Evolutionary conservation across 2,329 filamentous ascomycete species (phyloP), one percentile per base, ranked within the genome.

Genomic region (Penicillium sp.): DNA sequence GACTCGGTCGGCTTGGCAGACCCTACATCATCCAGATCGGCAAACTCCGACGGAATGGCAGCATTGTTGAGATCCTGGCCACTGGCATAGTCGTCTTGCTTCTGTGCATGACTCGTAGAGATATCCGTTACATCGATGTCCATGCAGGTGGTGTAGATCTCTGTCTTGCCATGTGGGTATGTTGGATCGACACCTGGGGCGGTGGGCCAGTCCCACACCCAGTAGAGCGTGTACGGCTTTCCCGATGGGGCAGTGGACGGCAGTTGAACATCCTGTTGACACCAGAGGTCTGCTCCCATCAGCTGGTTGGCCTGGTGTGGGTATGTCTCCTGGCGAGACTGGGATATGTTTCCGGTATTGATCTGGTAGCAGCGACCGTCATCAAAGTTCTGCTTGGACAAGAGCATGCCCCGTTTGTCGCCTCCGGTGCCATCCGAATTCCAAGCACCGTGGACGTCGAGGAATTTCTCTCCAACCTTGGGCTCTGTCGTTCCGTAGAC

Each of bases 131-230:
- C 63, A 45, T 76, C 68, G 18, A 78, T 62, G 53, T 77, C 75
- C 60, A 78, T 75, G 54, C 75, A 78, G 12, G 73, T 75, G 1
- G 75, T 77, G 51, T 77, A 77, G 32, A 75, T 64, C 56, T 77
- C 74, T 40, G 65, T 55, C 57, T 75, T 75, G 35, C 73, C 73
- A 6, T 71, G 55, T n/a, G 70, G 68, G 20, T 71, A 57, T 7
- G 54, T 61, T 13, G 67, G 59, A 52, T 72, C 65, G 15, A 54
- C 65, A 32, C 62, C 60, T 9, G 71, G 62, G n/a, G 57, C 75
- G 12, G 81, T 84, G 2, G 86, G 85, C 89, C 90, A 98, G 69
- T 95, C 87, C 93, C 93, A 97, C 40, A 96, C 86, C 92, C 92
- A 97, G 76, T 95, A 95, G 44, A 95, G 72, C 3, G 89, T 92